Evolutionary conservation across 345 rosid genomes (phyloP).

Genomic region (Sonneratia alba): DNA sequence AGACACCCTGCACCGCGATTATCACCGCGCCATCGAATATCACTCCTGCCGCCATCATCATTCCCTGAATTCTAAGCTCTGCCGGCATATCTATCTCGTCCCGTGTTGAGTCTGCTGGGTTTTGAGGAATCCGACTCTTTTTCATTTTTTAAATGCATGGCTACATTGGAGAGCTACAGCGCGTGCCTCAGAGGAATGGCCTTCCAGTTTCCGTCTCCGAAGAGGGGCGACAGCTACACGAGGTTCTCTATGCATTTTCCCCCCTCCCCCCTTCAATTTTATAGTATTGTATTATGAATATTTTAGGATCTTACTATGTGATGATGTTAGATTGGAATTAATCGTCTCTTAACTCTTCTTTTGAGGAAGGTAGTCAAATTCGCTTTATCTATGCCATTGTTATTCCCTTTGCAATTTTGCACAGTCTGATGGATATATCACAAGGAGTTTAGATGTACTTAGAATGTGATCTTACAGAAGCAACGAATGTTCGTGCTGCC

Average conservation of each 20-base stretch:
- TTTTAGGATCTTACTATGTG: too few species aligned
- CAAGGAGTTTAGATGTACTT: too few species aligned
- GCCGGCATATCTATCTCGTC: neutral
- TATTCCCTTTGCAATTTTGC: too few species aligned
- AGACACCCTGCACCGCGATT: neutral
- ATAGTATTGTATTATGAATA: too few species aligned
- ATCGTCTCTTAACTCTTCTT: too few species aligned
- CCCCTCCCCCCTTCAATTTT: neutral
- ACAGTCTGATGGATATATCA: too few species aligned
- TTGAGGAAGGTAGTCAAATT: too few species aligned
- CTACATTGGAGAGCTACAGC: conserved; percentile 29
- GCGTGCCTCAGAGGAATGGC: conserved; percentile 28
- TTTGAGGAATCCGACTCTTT: neutral
- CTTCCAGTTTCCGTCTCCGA: conserved; percentile 25
- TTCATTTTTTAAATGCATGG: conserved; percentile 15
- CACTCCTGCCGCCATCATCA: neutral
- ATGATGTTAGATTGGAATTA: too few species aligned
- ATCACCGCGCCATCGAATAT: neutral
- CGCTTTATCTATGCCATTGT: too few species aligned
- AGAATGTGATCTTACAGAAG: too few species aligned
- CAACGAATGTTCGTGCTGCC: too few species aligned
- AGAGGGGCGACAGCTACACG: conserved; percentile 20
- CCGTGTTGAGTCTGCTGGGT: neutral
- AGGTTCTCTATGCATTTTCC: conserved; percentile 21
- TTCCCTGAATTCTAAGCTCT: neutral